phyloP scores from a whole-genome alignment of 192 early-diverging fungal genomes.

The Linnemannia schmuckeri region DNA sequence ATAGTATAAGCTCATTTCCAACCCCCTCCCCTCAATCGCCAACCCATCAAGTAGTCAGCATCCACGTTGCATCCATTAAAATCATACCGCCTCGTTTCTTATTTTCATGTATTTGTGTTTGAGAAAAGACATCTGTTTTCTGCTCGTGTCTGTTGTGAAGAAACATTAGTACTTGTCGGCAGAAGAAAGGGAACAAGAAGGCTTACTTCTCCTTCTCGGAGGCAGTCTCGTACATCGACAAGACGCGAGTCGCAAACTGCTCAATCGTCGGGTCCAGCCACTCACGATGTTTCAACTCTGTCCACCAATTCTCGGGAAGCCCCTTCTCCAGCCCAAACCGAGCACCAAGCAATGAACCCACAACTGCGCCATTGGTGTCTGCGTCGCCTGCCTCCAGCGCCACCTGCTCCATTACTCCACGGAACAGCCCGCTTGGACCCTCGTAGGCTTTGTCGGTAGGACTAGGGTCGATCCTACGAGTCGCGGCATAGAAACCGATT shows the following conservation, averaged over 20 bases:
- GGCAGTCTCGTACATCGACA: conserved; percentile 22
- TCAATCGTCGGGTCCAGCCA: conserved; percentile 49
- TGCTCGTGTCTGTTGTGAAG: too few species aligned
- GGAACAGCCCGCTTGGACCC: conserved; percentile 32
- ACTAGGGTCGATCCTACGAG: conserved; percentile 30
- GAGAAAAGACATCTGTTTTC: too few species aligned
- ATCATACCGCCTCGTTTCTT: too few species aligned
- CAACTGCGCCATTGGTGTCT: conserved; percentile 69
- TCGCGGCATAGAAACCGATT: conserved; percentile 49
- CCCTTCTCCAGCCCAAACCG: conserved; percentile 57
- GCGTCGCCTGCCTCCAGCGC: conserved; percentile 68
- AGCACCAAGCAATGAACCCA: conserved; percentile 65
- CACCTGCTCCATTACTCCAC: conserved; percentile 61
- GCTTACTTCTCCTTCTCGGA: background rate
- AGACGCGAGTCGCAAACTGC: conserved; percentile 28
- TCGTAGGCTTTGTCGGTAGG: conserved; percentile 24
- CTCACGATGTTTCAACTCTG: conserved; percentile 50
- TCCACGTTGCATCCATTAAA: too few species aligned
- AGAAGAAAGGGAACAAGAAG: background rate
- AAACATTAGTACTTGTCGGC: too few species aligned
- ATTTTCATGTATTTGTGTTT: too few species aligned
- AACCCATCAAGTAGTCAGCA: too few species aligned
- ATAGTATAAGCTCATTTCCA: too few species aligned
- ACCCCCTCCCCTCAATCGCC: too few species aligned
- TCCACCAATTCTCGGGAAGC: conserved; percentile 63